Evolutionary conservation across 2,329 filamentous ascomycete genomes (phyloP).

Genomic region (Penicillium concentricum): DNA sequence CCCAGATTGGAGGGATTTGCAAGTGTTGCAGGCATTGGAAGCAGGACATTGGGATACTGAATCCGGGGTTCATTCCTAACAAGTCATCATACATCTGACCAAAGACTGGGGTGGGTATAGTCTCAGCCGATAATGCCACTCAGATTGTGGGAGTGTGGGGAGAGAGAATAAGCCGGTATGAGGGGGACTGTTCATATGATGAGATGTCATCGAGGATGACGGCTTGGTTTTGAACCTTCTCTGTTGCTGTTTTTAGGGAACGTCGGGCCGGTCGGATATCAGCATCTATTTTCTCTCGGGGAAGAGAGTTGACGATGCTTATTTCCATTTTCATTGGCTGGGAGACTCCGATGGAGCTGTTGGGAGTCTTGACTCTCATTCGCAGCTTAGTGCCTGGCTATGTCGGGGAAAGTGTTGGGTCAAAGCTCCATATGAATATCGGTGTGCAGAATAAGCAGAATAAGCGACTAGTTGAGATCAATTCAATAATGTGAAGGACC

Average conservation of each 20-base stretch:
- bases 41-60: background rate
- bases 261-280: background rate
- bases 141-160: background rate
- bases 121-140: background rate
- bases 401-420: background rate
- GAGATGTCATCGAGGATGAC: background rate
- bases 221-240: background rate
- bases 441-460: background rate
- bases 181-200: background rate
- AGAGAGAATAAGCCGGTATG: background rate
- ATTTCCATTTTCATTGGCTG: slow-evolving; percentile 10
- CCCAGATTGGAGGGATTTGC: background rate
- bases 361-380: background rate
- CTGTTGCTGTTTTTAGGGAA: background rate
- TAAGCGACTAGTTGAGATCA: background rate
- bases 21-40: background rate
- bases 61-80: background rate
- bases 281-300: background rate
- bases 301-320: slow-evolving; percentile 5
- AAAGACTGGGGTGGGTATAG: background rate
- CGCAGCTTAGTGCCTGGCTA: background rate
- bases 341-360: background rate
- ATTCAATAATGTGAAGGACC: no score
- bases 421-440: background rate
- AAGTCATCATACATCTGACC: background rate